Base-by-base conservation (phyloP, 257 asterid species). In the Dorcoceras hygrometricum region DNA sequence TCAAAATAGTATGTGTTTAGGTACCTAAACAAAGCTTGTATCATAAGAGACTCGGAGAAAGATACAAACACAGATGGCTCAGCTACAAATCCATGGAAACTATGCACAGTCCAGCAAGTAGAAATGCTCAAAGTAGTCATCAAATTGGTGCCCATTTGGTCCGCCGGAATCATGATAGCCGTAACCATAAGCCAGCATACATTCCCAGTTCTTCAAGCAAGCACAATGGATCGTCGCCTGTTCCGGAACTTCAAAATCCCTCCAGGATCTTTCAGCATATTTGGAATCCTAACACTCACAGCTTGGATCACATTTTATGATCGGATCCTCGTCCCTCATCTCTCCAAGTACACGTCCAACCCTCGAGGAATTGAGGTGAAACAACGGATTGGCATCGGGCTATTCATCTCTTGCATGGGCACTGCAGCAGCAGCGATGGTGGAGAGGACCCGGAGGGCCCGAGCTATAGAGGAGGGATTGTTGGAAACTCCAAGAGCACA, bases 141-240 rank as follows among this genome's bases (percentile, higher is more conserved):
- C 67, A 65, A 77, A 59, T 70, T 89, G 36, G 65, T 89, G 2
- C 96, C 96, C 14, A 79, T 85, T 2, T 89, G 97, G 97, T 87
- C 97, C 14, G 76, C 94, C 22, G 73, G 91, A 61, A 82, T 89
- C 64, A 77, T 84, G 62, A 83, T 85, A 25, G 80, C 78, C 14
- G 81, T 85, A 0, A 80, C 79, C 55, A 73, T 85, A 8, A 86
- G 79, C 79, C 95, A 87, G 36, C 79, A 76, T 66, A 19, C 89
- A 0, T 83, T 89, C 57, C 83, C 87, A n/a, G 78, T 82, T 25
- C 75, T 87, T 63, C 95, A 82, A 60, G 97, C 97, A 57, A 36
- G 1, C 25, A 82, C 89, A 7, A 19, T 89, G 72, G 78, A 89
- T 71, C 59, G 92, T 24, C 79, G 79, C 29, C 29, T 85, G 23